These are phyloP conservation scores for Eucalyptus decipiens DNA, from an alignment of 345 rosid species.

Conservation along the genomic window DNA sequence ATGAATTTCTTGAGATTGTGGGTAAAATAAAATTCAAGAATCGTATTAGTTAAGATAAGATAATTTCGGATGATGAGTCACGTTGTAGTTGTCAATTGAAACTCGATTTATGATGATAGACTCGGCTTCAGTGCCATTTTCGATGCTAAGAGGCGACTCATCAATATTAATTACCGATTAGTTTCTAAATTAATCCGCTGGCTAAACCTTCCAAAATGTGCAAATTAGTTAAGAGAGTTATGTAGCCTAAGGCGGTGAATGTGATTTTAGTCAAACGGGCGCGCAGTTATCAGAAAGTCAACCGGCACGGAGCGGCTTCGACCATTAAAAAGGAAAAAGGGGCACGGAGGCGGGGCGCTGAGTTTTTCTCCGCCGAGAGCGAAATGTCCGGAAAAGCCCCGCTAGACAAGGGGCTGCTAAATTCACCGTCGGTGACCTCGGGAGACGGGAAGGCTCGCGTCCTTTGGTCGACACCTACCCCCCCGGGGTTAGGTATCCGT, in stretches of 20 bases:
- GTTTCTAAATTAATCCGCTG: background rate
- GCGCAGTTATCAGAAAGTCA: background rate
- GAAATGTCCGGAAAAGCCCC: background rate
- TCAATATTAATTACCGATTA: background rate
- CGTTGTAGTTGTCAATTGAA: accelerated
- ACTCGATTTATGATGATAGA: too few relatives aligned
- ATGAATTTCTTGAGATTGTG: accelerated
- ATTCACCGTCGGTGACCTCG: background rate
- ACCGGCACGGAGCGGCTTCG: background rate
- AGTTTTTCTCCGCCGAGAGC: background rate
- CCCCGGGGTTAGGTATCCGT: background rate
- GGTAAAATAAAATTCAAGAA: background rate
- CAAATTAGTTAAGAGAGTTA: background rate
- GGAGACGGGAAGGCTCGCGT: background rate
- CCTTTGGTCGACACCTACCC: background rate
- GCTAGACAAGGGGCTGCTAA: background rate
- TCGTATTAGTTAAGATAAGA: accelerated
- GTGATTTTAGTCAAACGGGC: background rate
- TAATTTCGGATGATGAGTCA: accelerated
- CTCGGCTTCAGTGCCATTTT: background rate
- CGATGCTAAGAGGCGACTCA: accelerated
- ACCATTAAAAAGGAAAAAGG: too few relatives aligned
- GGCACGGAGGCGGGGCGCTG: background rate
- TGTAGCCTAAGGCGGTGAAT: background rate
- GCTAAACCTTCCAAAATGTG: background rate